Evolutionary conservation across 768 basidiomycete genomes (phyloP), one percentile per base, ranked within the genome.

Genomic region (Dioszegia aurantiaca): DNA sequence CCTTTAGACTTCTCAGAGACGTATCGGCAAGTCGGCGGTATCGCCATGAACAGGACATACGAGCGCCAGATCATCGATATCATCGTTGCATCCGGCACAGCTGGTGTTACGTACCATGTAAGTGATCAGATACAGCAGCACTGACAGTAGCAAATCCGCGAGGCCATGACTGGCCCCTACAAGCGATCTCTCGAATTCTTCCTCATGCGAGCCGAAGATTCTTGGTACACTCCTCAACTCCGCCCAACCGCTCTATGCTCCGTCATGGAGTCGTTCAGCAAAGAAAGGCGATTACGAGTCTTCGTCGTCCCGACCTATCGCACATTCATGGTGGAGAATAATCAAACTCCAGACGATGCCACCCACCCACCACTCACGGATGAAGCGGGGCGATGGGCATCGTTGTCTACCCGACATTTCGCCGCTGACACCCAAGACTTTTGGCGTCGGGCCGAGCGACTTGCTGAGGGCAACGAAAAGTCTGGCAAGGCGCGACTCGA

Each of bases 281-380:
- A 90, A 33, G 89, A 97, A 77, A 86, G 90, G 27, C 86, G 90
- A 23, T 84, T 90, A 72, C 82, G 90, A 61, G 90, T 90, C 70
- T 92, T 84, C 78, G 88, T 89, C 0, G 73, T 87, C 42, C 81
- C 82, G 1, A 83, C 85, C 28, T 94, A 88, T 76, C 82, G 80
- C 28, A 73, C 79, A 28, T 79, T 89, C 30, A 82, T 90, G 46
- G 77, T 79, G 1, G 79, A 80, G 43, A 88, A 91, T 74, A 82
- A 83, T 8, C 80, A 91, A 24, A 19, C 46, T 4, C 23, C 65
- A 5, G 58, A 65, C 41, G 65, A 60, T 4, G 37, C 27, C 23
- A 30, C 56, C n/a, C 36, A 61, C 6, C 59, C 61, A 11, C 56
- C 60, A 16, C 43, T 36, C 19, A 58, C 61, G 21, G 42, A 58